Conservation (phyloP, 2,329 filamentous ascomycete species). For the Nothophaeocryptopus gaeumannii region DNA sequence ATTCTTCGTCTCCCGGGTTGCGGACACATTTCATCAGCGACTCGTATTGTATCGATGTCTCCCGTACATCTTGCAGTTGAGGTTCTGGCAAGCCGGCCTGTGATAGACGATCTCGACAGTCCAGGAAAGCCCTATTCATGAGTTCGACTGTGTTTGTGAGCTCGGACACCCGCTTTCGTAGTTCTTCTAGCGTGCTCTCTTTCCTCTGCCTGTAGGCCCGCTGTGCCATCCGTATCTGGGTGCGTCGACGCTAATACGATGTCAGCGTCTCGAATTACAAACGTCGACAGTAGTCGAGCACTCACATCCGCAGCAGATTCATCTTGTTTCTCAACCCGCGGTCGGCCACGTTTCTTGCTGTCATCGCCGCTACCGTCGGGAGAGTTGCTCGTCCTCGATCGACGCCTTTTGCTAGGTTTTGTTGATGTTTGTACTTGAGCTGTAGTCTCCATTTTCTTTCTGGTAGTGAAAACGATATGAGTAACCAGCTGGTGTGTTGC, state of each 20-base stretch:
- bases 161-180: slow-evolving; percentile 67
- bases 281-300: slow-evolving; percentile 51
- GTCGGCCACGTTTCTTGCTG: slow-evolving; percentile 64
- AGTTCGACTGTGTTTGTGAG: slow-evolving; percentile 68
- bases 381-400: slow-evolving; percentile 14
- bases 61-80: slow-evolving; percentile 24
- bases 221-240: slow-evolving; percentile 83
- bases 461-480: no score
- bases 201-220: slow-evolving; percentile 82
- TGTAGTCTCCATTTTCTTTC: slow-evolving; percentile 4
- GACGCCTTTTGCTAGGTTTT: slow-evolving; percentile 13
- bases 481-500: no score
- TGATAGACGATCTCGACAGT: slow-evolving; percentile 28
- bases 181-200: slow-evolving; percentile 71
- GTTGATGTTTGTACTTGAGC: background rate
- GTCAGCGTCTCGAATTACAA: slow-evolving; percentile 12
- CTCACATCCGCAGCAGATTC: slow-evolving; percentile 66
- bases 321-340: slow-evolving; percentile 72
- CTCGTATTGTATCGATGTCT: slow-evolving; percentile 20
- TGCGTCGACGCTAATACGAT: slow-evolving; percentile 60
- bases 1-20: slow-evolving; percentile 21
- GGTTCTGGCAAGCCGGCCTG: slow-evolving; percentile 18
- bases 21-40: slow-evolving; percentile 23
- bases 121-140: slow-evolving; percentile 70
- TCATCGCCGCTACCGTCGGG: slow-evolving; percentile 27